Conservation (phyloP, 345 rosid genomes). For the Lumnitzera littorea region DNA sequence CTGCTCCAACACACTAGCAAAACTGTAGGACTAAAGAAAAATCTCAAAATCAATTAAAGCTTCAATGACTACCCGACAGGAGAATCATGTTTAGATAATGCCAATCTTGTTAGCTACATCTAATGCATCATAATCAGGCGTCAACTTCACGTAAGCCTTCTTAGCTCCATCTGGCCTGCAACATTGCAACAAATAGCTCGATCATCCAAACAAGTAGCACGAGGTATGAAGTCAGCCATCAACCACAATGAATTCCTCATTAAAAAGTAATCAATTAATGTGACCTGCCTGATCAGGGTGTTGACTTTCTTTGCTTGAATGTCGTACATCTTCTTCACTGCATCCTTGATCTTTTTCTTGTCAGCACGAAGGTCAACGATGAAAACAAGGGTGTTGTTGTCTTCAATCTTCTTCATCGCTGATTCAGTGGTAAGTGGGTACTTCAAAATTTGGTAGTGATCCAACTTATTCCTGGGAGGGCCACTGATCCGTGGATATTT, state of each 20-base stretch:
- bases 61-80: too few species aligned
- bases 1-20: too few species aligned
- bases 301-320: constrained; percentile 62
- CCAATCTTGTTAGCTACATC: constrained; percentile 81
- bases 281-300: constrained; percentile 48
- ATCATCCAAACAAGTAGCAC: background rate
- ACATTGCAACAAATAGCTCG: background rate
- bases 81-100: constrained; percentile 38
- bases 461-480: constrained; percentile 60
- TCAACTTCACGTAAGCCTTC: constrained; percentile 93
- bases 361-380: constrained; percentile 60
- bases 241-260: background rate
- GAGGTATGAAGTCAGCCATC: too few species aligned
- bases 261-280: background rate
- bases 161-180: constrained; percentile 91
- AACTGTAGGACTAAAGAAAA: too few species aligned
- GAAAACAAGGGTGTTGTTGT: constrained; percentile 62
- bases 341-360: constrained; percentile 61
- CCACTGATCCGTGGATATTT: constrained; percentile 62
- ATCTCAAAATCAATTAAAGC: too few species aligned
- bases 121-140: constrained; percentile 84
- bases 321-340: constrained; percentile 64
- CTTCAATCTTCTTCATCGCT: constrained; percentile 70
- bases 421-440: constrained; percentile 63
- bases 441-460: constrained; percentile 56